Base-by-base conservation (phyloP, 2,329 filamentous ascomycete species). In the Biscogniauxia mediterranea region DNA sequence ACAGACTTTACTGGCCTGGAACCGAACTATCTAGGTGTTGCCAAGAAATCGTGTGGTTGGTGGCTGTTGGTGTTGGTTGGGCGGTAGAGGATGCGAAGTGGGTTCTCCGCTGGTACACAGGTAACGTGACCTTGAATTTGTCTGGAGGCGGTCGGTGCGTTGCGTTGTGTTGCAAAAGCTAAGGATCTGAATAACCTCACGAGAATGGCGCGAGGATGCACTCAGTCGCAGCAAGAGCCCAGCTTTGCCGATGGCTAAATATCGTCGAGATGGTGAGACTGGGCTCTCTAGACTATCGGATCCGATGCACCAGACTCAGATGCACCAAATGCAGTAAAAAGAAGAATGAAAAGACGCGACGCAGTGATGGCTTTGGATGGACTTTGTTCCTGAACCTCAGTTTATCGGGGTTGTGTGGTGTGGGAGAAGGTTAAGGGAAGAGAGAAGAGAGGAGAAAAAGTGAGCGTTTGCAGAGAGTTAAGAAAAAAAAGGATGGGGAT, bases 281-380 rank as follows among this genome's bases (percentile, higher is more conserved):
- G 20, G 32, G 26, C 55, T 59, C 62, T 64, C 57, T 66, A 55
- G 64, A 59, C 28, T 21, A 59, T 56, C 21, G 65, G 28, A 69
- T 66, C 50, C 5, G 57, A 68, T 73, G 71, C 71, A 72, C 64
- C 56, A 57, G 52, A 63, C 21, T 64, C 56, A 15, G 64, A 51
- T 68, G 68, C 66, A 68, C 58, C 68, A 61, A 59, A 72, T 69
- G 68, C 67, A 63, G 28, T 49, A 56, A 58, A 65, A 62, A 70
- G 63, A 63, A 66, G 65, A 71, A 71, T 70, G 66, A 56, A 73
- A 73, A 72, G 68, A 59, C 61, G 58, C 59, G 64, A 69, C 69
- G 69, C 66, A 71, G 68, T 74, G 68, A 72, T 76, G 73, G 69
- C 72, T 74, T 70, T 73, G 70, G 73, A 74, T 73, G 72, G 69